Evolutionary conservation across 2,329 filamentous ascomycete genomes (phyloP), one percentile per base, ranked within the genome.

Genomic region (Colletotrichum australisinense): DNA sequence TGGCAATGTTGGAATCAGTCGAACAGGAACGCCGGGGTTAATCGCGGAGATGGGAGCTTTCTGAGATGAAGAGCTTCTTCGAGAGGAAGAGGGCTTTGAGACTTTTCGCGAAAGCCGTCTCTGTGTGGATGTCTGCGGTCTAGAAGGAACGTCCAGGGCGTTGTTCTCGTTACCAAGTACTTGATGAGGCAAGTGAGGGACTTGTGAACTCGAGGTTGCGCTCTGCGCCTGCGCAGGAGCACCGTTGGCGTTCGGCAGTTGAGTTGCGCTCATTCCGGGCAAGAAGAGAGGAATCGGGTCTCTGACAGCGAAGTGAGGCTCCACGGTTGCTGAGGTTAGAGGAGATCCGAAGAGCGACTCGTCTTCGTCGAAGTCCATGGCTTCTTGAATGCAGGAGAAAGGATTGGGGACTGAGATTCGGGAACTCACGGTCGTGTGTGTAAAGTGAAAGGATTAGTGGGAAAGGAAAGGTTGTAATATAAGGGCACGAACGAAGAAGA

Each of bases 1-100:
- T 12, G 60, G 46, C 6, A 53, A 4, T 19, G 62, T 64, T 4
- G 62, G 62, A 38, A 64, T 7, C 2, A 64, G 62, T 8, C 62
- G 46, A n/a, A 64, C 49, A 5, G 62, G 46, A 5, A 30, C 30
- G 4, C n/a, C 53, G 12, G 62, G 22, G 46, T 64, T 53, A 6
- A 49, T 49, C 3, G 42, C 7, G 19, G 42, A 49, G 19, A 49
- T n/a, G 19, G 42, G 42, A n/a, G 42, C 42, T 49, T 9, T n/a
- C 8, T n/a, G 42, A 22, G 42, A n/a, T 22, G 42, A n/a, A n/a
- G 42, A 49, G 16, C 16, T 7, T n/a, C 8, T 49, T n/a, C 19
- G 42, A 11, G 19, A 49, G 42, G 42, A 49, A n/a, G 42, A 22
- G 8, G 2, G 6, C 42, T 49, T n/a, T n/a, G 42, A n/a, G 16